These are phyloP conservation scores for Xanthoparmelia taractica DNA, from an alignment of 495 filamentous ascomycete species.

Conservation along the genomic window DNA sequence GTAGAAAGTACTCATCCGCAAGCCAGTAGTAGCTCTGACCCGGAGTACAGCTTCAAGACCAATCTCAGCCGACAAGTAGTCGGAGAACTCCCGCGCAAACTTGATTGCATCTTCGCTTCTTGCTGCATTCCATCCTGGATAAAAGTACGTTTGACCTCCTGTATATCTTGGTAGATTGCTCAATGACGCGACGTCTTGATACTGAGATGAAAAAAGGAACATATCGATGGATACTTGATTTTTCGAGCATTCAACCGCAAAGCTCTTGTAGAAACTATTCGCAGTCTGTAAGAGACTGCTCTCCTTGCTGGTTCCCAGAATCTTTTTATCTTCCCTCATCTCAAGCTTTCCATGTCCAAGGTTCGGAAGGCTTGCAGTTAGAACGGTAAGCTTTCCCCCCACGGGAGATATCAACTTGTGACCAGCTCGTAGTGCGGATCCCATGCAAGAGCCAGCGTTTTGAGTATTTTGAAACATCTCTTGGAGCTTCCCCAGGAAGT, in stretches of 20 bases:
- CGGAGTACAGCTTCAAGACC: conserved; percentile 93
- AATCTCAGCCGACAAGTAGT: conserved; percentile 91
- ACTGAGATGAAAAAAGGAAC: conserved; percentile 96
- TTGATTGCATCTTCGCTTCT: conserved; percentile 92
- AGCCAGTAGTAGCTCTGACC: conserved; percentile 86
- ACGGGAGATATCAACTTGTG: conserved; percentile 91
- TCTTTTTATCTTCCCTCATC: conserved; percentile 93
- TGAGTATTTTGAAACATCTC: conserved; percentile 95
- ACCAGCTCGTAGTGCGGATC: conserved; percentile 81
- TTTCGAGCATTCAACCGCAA: conserved; percentile 97
- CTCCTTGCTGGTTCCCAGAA: conserved; percentile 91
- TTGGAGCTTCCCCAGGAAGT: conserved; percentile 83
- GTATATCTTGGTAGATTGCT: conserved; percentile 94
- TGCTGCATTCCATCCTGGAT: conserved; percentile 94
- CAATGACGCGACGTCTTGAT: conserved; percentile 92
- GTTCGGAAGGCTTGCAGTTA: conserved; percentile 86
- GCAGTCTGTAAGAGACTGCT: conserved; percentile 77
- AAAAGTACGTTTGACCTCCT: conserved; percentile 97
- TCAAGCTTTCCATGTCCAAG: conserved; percentile 83
- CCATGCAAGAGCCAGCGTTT: conserved; percentile 80
- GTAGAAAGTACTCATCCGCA: conserved; percentile 97
- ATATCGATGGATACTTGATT: conserved; percentile 98
- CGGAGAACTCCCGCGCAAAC: conserved; percentile 92
- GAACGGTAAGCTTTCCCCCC: conserved; percentile 87
- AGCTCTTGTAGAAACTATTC: conserved; percentile 97